These are phyloP conservation scores for Corylus avellana DNA, from an alignment of 306 rosid species.

Conservation along the genomic window DNA sequence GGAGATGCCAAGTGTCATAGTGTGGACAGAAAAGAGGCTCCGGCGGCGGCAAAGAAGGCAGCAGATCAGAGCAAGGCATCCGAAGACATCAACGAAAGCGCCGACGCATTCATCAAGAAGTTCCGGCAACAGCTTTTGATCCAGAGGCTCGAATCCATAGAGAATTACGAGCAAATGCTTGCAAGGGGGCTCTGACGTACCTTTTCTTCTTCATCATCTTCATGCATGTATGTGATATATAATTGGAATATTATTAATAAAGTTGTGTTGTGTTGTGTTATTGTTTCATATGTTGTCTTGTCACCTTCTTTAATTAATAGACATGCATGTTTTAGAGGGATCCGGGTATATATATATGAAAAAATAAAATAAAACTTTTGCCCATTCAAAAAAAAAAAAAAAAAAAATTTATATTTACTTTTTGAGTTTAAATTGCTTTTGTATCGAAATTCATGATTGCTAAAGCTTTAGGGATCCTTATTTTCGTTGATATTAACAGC, in stretches of 20 bases:
- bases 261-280: not conserved
- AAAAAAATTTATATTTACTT: no score
- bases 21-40: constrained; percentile 14
- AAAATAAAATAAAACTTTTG: no score
- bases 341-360: no score
- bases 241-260: not conserved
- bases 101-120: constrained; percentile 85
- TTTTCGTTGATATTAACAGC: no score
- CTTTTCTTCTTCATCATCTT: not conserved
- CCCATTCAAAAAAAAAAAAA: no score
- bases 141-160: constrained; percentile 89
- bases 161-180: constrained; percentile 76
- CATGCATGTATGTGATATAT: not conserved
- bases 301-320: constrained; percentile 3
- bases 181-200: constrained; percentile 52
- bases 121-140: constrained; percentile 72
- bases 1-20: not conserved
- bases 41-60: constrained; percentile 30
- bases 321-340: constrained; percentile 13
- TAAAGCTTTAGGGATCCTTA: no score
- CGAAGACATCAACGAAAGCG: constrained; percentile 73
- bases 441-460: no score
- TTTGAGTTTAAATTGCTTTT: no score
- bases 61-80: constrained; percentile 49
- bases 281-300: constrained; percentile 13